Base-by-base conservation (phyloP, 441 rosid genomes). In the Pelargonium australe region DNA sequence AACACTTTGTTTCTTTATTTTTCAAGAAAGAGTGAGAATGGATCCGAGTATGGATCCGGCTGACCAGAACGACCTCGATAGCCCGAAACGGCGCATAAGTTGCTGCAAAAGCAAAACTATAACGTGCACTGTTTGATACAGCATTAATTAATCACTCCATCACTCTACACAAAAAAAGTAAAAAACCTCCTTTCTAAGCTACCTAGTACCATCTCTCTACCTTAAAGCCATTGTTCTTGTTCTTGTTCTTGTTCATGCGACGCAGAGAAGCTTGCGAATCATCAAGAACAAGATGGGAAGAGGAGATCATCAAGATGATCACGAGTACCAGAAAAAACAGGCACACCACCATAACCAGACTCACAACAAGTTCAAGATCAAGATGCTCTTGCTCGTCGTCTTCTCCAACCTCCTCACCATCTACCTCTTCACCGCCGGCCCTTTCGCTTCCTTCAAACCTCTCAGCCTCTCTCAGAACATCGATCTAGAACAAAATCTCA, bases 391-490 rank as follows among this genome's bases (percentile, higher is more conserved):
- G 47, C 68, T 82, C 31, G 66, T 81, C 23, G 63, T 84, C 31
- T 61, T 81, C 4, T 79, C 86, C 45, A 84, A 81, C 79, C 78
- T 84, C 68, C 73, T 84, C 69, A 81, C 88, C 0, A 40, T 80
- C 72, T 81, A 72, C 72, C 25, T 82, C 65, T 64, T 82, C 31
- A 25, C 31, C 68, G 51, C 79, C 0, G 67, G 66, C 64, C 79
- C 85, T 60, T 41, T 25, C 31, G 31, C 68, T 58, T 72, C 57
- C n/a, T 49, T 49, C 57, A 49, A 49, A 12, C 57, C n/a, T 12
- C 16, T n/a, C 16, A 10, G 5, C 55, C 13, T 47, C 13, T 8
- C 53, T 47, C 55, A 25, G 2, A 25, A 25, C 31, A 25, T 25
- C 31, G 31, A 25, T 25, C 31, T 25, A 25, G 31, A 25, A 25